Conservation (phyloP, 2,329 filamentous ascomycete species). For the Alternaria triticimaculans region DNA sequence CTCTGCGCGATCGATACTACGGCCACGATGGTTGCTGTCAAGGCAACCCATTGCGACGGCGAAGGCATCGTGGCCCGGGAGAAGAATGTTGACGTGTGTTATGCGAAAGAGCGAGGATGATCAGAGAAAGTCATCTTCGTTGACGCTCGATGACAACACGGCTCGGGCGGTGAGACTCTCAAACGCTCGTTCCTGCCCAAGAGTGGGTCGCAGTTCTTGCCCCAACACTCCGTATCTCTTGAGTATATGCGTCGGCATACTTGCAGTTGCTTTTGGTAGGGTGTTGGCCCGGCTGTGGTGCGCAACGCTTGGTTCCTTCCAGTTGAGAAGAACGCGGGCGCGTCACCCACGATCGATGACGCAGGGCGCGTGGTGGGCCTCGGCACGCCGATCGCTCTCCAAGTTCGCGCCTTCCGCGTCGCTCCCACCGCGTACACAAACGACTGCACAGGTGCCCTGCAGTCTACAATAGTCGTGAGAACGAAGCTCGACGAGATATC, state of each 20-base stretch:
- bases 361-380: not conserved
- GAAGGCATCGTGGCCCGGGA: constrained; percentile 1
- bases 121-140: not conserved
- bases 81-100: not conserved
- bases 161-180: constrained; percentile 7
- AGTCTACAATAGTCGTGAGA: not conserved
- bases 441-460: not conserved
- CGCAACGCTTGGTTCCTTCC: not conserved
- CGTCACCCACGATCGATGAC: not conserved
- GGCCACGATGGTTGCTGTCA: constrained; percentile 2
- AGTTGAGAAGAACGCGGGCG: constrained; percentile 10
- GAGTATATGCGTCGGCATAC: constrained; percentile 22
- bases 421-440: not conserved
- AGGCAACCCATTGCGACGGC: not conserved
- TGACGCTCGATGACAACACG: constrained; percentile 2
- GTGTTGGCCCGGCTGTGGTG: not conserved
- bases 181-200: constrained; percentile 6
- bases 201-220: constrained; percentile 4
- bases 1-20: constrained; percentile 6
- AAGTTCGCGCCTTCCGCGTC: not conserved
- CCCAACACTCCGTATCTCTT: not conserved
- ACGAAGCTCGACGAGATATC: not conserved
- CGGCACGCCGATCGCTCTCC: not conserved
- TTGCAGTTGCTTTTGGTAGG: not conserved
- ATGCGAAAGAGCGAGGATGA: not conserved